Evolutionary conservation across 148 eudicot genomes (phyloP), one percentile per base, ranked within the genome.

Genomic region (Salicornia ramosissima): DNA sequence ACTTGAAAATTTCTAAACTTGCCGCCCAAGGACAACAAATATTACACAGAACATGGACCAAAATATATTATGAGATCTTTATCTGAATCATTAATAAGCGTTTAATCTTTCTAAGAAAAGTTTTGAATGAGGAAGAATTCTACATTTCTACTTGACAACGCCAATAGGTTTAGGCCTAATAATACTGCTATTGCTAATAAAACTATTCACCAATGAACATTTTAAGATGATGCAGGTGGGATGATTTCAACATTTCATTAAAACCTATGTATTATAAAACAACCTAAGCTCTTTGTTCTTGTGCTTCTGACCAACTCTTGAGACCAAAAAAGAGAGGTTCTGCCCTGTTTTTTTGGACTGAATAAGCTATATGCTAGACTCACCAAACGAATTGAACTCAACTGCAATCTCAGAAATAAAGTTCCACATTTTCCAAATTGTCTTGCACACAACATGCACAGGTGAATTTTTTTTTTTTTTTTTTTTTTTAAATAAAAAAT

Each of bases 1-100:
- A 47, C n/a, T 30, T 26, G 36, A 33, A 66, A 31, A 21, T 21
- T 51, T 59, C 62, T 36, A 52, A 59, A 26, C 50, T 47, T 74
- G 65, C 12, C 58, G 39, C 45, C 8, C 65, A 73, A 73, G 70
- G 56, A 65, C 3, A 63, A 72, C 46, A 43, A 65, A 64, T 10
- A 73, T 30, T 40, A 26, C 52, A 64, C 50, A 53, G 15, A 31
- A 65, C 46, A 30, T 64, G 40, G 52, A 65, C 53, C 46, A 33
- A 1, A 54, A 40, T 51, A 63, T 63, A 51, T 46, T 54, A 46
- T 18, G 47, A 52, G 19, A 73, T 65, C 53, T 42, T 43, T 28
- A 42, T 43, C 43, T 55, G 64, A 73, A 52, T 40, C 25, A 21
- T 49, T 50, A 24, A n/a, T 28, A 40, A 42, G 6, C 40, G 30